Conservation (phyloP, 371 early-diverging fungal species). For the Mucor saturninus region DNA sequence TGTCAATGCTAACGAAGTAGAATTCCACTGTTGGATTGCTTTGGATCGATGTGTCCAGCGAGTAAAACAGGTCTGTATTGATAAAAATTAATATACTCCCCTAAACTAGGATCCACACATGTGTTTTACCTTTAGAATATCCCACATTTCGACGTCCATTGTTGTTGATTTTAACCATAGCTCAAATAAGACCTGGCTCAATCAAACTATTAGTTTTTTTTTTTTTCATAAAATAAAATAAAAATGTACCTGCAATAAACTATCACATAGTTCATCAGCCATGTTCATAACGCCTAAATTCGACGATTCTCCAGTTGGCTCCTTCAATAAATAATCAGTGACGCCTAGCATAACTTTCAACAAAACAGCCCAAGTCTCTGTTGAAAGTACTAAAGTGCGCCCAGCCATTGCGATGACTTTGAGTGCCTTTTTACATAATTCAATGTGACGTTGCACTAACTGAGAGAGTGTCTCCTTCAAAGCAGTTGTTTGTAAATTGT, state of each 20-base stretch:
- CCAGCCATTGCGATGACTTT: slow-evolving; percentile 68
- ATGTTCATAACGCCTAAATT: slow-evolving; percentile 57
- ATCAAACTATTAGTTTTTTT: background rate
- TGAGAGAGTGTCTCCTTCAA: slow-evolving; percentile 43
- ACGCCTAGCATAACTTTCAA: slow-evolving; percentile 77
- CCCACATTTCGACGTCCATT: slow-evolving; percentile 76
- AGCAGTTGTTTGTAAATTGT: slow-evolving; percentile 7
- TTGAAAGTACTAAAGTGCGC: slow-evolving; percentile 65
- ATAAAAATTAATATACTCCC: background rate
- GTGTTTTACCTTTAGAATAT: slow-evolving; percentile 45
- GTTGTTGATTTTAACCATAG: slow-evolving; percentile 75
- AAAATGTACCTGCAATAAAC: slow-evolving; percentile 60
- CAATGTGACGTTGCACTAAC: slow-evolving; percentile 64
- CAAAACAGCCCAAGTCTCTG: slow-evolving; percentile 78
- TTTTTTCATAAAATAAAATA: background rate
- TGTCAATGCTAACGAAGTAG: slow-evolving; percentile 61
- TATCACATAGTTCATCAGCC: slow-evolving; percentile 80
- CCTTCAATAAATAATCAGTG: slow-evolving; percentile 69
- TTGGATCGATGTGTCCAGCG: slow-evolving; percentile 78
- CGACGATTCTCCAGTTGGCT: slow-evolving; percentile 43
- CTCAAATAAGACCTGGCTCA: slow-evolving; percentile 64
- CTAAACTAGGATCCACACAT: background rate
- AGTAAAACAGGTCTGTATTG: slow-evolving; percentile 48
- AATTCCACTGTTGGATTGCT: slow-evolving; percentile 75
- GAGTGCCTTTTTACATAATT: slow-evolving; percentile 76